Percentiles rank a stretch among this genome's conserved stretches.
phyloP scores from a whole-genome alignment of 768 basidiomycete genomes.

The Boletus bicolor region DNA sequence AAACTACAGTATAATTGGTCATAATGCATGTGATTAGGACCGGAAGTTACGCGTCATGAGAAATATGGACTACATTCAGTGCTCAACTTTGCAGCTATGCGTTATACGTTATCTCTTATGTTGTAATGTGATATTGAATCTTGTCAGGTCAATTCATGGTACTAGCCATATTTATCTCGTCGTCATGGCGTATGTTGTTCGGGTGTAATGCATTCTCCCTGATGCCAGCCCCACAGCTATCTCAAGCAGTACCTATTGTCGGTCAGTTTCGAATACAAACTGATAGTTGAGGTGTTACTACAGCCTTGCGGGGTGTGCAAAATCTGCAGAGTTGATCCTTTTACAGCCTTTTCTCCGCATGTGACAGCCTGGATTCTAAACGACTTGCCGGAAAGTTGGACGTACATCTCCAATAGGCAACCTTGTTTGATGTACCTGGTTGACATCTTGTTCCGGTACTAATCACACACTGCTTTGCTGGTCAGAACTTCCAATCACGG shows the following conservation, averaged over 20 bases:
- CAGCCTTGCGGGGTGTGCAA: constrained; percentile 6
- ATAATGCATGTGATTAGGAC: neutral
- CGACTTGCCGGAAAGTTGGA: constrained; percentile 5
- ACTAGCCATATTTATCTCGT: constrained; percentile 15
- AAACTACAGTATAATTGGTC: neutral
- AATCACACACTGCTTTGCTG: constrained; percentile 9
- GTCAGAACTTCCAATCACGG: constrained; percentile 4
- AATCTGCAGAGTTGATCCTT: constrained; percentile 1
- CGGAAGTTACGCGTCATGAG: neutral
- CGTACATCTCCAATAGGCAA: constrained; percentile 12
- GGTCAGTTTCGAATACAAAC: neutral
- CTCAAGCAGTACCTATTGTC: neutral
- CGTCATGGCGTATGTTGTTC: constrained; percentile 12
- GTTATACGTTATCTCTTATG: neutral
- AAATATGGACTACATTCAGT: no score
- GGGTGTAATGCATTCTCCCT: neutral
- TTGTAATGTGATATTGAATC: neutral
- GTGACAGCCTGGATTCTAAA: constrained; percentile 14
- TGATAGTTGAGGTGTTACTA: neutral
- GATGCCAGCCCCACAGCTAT: neutral
- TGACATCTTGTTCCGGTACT: constrained; percentile 14
- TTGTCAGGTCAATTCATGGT: neutral
- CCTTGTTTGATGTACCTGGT: constrained; percentile 23
- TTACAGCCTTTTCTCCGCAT: constrained; percentile 14
- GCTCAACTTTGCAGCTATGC: neutral